Evolutionary conservation across 1,284 basidiomycete species (phyloP), one percentile per base, ranked within the genome.

Genomic region (Schizophyllum amplum): DNA sequence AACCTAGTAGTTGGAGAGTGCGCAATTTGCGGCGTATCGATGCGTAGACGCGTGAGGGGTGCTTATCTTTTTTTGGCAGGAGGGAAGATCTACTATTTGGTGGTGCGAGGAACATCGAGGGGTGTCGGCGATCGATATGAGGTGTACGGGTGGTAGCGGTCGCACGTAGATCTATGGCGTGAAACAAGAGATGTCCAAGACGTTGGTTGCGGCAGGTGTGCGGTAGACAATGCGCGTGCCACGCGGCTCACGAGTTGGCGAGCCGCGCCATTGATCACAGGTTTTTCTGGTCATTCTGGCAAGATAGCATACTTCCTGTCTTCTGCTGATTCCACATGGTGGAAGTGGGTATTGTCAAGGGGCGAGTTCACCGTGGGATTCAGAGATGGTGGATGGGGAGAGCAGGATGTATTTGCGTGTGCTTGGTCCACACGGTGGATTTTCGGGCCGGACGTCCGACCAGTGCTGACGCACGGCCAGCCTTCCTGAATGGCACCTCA

Each of bases 401-500:
- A 42, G 11, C 33, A 42, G 33, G 33, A 4, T 42, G 33, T n/a
- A 17, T 42, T 42, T 42, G 33, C 33, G 13, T 42, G 33, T 42
- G 33, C 17, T 42, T 42, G 33, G 17, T 42, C n/a, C n/a, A 9
- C 7, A 17, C 33, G 13, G 33, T 9, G 13, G 33, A 42, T 17
- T 42, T 9, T 9, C 33, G 33, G 33, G 13, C 33, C 33, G 33
- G 33, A 17, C 17, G 7, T 9, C 33, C 33, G 33, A 17, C 27
- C 5, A 13, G 13, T 42, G 33, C 33, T 42, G 33, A 42, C 33
- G 33, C 13, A 13, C 17, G 13, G 33, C 33, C 33, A 42, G n/a
- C 33, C 33, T 42, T 17, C 33, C 17, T 42, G 33, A 42, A 42
- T 42, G 33, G 33, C 33, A 57, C 72, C 80, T 27, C 77, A 76